Percentiles rank a stretch among this genome's conserved stretches.
Conservation (phyloP, 345 rosid species). For the Jatropha curcas region DNA sequence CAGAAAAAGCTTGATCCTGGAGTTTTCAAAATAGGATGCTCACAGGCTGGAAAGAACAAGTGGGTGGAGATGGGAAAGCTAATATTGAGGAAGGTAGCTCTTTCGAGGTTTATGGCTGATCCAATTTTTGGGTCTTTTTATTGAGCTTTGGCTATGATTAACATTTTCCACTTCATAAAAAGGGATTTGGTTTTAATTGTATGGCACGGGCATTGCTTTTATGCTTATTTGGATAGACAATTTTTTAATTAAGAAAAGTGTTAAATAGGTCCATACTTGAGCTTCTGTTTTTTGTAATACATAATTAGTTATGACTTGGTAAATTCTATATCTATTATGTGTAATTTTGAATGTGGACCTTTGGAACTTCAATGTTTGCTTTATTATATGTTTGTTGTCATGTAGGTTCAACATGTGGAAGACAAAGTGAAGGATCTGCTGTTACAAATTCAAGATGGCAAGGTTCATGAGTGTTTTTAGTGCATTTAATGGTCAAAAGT, state of each 20-base stretch:
- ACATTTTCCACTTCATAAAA: background rate
- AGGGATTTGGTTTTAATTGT: background rate
- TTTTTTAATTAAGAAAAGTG: background rate
- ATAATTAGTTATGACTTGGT: background rate
- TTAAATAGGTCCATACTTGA: background rate
- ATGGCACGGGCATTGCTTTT: background rate
- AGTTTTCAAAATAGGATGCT: constrained; percentile 68
- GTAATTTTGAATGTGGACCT: background rate
- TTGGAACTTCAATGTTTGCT: background rate
- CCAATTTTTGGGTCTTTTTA: background rate
- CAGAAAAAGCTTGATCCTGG: constrained; percentile 71
- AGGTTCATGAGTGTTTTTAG: constrained; percentile 34
- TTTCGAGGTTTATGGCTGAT: background rate
- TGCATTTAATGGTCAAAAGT: background rate
- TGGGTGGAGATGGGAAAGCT: constrained; percentile 94
- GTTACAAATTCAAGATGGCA: constrained; percentile 50
- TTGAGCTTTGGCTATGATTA: background rate
- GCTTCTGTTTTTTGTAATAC: background rate
- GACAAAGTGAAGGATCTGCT: constrained; percentile 72
- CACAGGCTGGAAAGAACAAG: constrained; percentile 78
- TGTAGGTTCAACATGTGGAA: constrained; percentile 80
- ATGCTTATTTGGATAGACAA: background rate
- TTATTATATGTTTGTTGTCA: background rate
- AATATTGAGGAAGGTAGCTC: constrained; percentile 73
- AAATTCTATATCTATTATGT: background rate